These are phyloP conservation scores for Xylariaceae sp. DNA, from an alignment of 2,329 filamentous ascomycete genomes.

Conservation along the genomic window DNA sequence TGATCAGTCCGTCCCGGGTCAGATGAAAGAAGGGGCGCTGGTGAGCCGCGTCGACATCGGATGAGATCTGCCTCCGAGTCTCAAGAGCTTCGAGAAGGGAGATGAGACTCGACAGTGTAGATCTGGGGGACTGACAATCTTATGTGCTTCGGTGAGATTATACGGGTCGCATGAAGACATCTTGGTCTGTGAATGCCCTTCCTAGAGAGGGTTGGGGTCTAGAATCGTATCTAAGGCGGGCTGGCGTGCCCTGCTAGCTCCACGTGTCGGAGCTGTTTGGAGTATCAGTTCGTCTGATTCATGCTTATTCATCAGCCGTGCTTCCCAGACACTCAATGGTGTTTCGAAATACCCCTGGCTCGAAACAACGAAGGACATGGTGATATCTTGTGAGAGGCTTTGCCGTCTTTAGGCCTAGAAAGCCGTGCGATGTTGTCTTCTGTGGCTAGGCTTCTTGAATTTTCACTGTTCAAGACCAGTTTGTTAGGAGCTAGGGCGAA, in stretches of 20 bases:
- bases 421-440: too few species aligned
- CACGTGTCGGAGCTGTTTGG: constrained; percentile 17
- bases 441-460: too few species aligned
- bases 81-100: constrained; percentile 17
- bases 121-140: constrained; percentile 5
- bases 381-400: too few species aligned
- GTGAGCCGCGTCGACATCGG: constrained; percentile 13
- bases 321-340: constrained; percentile 17
- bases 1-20: constrained; percentile 9
- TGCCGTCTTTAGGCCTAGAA: too few species aligned
- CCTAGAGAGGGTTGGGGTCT: not conserved
- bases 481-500: too few species aligned
- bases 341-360: constrained; percentile 23
- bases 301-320: constrained; percentile 18
- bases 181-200: too few species aligned
- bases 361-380: not conserved
- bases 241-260: not conserved
- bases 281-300: constrained; percentile 18
- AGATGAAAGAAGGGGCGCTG: not conserved
- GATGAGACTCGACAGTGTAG: constrained; percentile 10
- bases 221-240: not conserved
- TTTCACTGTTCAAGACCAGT: too few species aligned
- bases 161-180: too few species aligned
- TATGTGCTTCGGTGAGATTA: too few species aligned
- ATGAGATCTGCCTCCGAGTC: constrained; percentile 20